phyloP scores from a whole-genome alignment of 1,284 basidiomycete species.

The Vanrija sp. region DNA sequence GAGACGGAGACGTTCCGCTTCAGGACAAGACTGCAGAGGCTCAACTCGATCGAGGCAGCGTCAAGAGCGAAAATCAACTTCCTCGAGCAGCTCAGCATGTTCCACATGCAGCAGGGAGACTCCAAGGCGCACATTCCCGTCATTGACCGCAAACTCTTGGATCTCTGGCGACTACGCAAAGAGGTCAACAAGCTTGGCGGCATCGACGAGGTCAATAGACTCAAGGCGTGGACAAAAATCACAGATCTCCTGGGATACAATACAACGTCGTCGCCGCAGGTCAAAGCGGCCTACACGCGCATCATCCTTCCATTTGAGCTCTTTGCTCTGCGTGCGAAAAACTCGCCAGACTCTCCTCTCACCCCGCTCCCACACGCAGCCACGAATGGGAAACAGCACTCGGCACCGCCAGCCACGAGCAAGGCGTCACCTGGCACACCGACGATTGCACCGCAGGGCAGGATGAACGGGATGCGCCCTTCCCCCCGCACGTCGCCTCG shows the following conservation, averaged over 20 bases:
- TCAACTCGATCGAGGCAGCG: slow-evolving; percentile 96
- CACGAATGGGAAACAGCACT: slow-evolving; percentile 11
- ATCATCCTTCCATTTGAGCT: slow-evolving; percentile 93
- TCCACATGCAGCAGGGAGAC: slow-evolving; percentile 84
- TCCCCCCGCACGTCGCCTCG: slow-evolving; percentile 14
- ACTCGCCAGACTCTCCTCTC: slow-evolving; percentile 30
- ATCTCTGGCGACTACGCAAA: slow-evolving; percentile 88
- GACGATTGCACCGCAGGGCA: slow-evolving; percentile 18
- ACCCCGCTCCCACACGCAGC: slow-evolving; percentile 1
- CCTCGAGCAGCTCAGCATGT: slow-evolving; percentile 90
- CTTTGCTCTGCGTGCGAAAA: slow-evolving; percentile 73
- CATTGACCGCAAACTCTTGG: slow-evolving; percentile 85
- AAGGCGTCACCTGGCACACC: slow-evolving; percentile 14
- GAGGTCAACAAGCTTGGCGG: slow-evolving; percentile 87
- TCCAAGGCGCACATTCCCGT: slow-evolving; percentile 81
- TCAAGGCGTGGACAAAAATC: slow-evolving; percentile 80
- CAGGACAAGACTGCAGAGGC: slow-evolving; percentile 87
- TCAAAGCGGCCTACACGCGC: slow-evolving; percentile 83
- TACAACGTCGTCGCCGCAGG: slow-evolving; percentile 55
- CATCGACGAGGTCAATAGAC: slow-evolving; percentile 67
- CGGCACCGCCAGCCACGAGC: slow-evolving; percentile 13
- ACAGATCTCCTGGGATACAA: slow-evolving; percentile 76
- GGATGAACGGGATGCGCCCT: slow-evolving; percentile 12
- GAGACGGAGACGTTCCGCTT: slow-evolving; percentile 76
- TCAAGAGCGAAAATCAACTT: slow-evolving; percentile 96